Percentiles rank a stretch among this genome's conserved stretches.
These are phyloP conservation scores for Adiantum capillusveneris DNA, from an alignment of 75 land plant species.

Conservation along the genomic window DNA sequence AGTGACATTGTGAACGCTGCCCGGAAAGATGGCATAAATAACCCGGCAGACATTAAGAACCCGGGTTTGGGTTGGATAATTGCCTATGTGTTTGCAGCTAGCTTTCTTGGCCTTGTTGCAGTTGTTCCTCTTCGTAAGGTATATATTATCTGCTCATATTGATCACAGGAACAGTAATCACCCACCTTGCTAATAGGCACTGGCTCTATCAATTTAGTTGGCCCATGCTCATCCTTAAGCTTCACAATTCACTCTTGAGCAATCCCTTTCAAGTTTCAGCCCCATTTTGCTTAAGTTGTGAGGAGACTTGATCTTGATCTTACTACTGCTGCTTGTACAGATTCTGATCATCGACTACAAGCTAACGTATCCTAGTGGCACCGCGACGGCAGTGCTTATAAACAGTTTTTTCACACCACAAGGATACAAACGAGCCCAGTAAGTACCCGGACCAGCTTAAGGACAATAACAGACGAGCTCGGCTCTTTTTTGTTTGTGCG, in stretches of 20 bases:
- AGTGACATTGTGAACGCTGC: constrained; percentile 37
- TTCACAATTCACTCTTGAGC: no score
- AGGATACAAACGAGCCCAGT: constrained; percentile 50
- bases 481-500: no score
- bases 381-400: constrained; percentile 52
- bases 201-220: background rate
- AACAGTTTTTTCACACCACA: constrained; percentile 47
- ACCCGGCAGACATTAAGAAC: constrained; percentile 27
- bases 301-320: background rate
- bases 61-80: constrained; percentile 60
- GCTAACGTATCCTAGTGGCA: constrained; percentile 60
- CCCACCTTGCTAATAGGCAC: background rate
- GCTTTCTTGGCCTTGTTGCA: constrained; percentile 63
- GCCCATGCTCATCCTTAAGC: no score
- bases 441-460: no score
- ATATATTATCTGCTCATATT: constrained; percentile 1
- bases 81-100: constrained; percentile 50
- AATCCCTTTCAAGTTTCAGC: no score
- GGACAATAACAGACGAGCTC: no score
- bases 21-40: constrained; percentile 30
- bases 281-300: no score
- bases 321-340: constrained; percentile 9
- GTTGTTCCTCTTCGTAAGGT: constrained; percentile 71
- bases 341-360: constrained; percentile 53
- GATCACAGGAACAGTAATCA: background rate